A percentile compares a stretch with the other conserved stretches of the same genome.
Evolutionary conservation across 352 stramenopile species (phyloP).

Genomic region (Globisporangium perplexum): DNA sequence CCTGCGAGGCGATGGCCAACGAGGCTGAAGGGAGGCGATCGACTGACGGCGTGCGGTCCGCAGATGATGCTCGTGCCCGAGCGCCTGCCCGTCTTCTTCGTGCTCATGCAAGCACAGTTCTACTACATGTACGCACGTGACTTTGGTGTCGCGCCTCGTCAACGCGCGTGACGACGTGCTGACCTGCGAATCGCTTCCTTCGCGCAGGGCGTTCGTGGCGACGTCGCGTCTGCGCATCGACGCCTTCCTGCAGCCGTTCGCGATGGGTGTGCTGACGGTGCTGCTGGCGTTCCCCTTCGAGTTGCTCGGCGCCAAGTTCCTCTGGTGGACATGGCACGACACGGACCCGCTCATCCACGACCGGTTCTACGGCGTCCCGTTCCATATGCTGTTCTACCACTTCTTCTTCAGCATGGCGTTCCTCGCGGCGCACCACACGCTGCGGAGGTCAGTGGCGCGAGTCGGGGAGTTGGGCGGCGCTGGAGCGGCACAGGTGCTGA

Average conservation of each 20-base stretch:
- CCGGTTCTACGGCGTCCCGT: constrained; percentile 59
- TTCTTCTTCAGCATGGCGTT: constrained; percentile 61
- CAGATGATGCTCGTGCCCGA: constrained; percentile 53
- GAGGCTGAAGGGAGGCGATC: neutral
- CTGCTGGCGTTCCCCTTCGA: constrained; percentile 65
- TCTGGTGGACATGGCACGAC: constrained; percentile 86
- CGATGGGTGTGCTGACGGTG: constrained; percentile 52
- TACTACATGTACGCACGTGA: constrained; percentile 61
- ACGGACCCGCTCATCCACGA: constrained; percentile 60
- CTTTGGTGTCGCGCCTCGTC: too few relatives aligned
- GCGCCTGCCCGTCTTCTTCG: constrained; percentile 49
- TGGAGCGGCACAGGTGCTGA: too few relatives aligned
- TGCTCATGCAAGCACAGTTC: constrained; percentile 64
- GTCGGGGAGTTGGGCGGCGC: neutral
- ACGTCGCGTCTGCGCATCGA: constrained; percentile 66
- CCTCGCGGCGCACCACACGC: constrained; percentile 38
- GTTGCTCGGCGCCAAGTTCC: constrained; percentile 70
- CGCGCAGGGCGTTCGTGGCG: constrained; percentile 63
- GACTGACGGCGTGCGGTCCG: neutral
- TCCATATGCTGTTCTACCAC: constrained; percentile 59
- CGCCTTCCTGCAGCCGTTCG: constrained; percentile 63
- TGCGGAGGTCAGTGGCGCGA: constrained; percentile 34
- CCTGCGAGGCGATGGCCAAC: too few relatives aligned
- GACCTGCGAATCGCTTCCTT: neutral
- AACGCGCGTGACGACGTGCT: too few relatives aligned